Evolutionary conservation across 23 red algal species (phyloP).

Genomic region (Chondrus crispus): DNA sequence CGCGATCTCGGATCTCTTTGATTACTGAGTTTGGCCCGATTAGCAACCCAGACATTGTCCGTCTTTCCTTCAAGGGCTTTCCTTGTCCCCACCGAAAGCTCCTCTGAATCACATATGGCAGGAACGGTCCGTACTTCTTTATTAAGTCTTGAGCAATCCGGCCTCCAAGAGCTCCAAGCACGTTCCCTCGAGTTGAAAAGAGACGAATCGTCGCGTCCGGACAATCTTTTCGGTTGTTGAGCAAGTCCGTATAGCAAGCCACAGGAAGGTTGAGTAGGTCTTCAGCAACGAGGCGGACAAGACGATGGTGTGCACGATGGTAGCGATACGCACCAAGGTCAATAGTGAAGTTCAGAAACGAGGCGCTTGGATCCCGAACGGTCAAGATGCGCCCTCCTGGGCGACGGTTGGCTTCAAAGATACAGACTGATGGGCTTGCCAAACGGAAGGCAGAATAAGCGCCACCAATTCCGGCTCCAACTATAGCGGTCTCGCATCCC

Average conservation of each 20-base stretch:
- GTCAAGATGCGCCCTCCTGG: conserved; percentile 52
- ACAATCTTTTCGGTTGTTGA: not conserved
- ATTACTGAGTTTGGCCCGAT: conserved; percentile 5
- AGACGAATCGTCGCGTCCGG: not conserved
- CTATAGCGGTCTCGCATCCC: no score
- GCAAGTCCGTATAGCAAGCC: not conserved
- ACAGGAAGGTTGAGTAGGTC: not conserved
- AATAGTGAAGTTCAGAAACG: conserved; percentile 25
- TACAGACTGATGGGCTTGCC: conserved; percentile 22
- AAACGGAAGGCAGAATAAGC: conserved; percentile 44
- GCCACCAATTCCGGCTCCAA: conserved; percentile 59
- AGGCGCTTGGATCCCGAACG: conserved; percentile 6
- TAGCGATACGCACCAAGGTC: conserved; percentile 63
- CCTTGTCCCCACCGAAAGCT: conserved; percentile 14
- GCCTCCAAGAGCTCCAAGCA: no score
- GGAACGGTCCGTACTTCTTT: no score
- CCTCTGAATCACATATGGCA: conserved; percentile 25
- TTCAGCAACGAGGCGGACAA: not conserved
- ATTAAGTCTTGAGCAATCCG: no score
- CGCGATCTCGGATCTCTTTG: not conserved
- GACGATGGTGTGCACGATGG: not conserved
- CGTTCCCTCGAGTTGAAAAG: not conserved
- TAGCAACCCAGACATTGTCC: not conserved
- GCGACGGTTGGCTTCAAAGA: conserved; percentile 56
- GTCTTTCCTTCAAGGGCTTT: not conserved